These are phyloP conservation scores for Luzula sylvatica DNA, from an alignment of 176 grass and related monocot species.

Conservation along the genomic window DNA sequence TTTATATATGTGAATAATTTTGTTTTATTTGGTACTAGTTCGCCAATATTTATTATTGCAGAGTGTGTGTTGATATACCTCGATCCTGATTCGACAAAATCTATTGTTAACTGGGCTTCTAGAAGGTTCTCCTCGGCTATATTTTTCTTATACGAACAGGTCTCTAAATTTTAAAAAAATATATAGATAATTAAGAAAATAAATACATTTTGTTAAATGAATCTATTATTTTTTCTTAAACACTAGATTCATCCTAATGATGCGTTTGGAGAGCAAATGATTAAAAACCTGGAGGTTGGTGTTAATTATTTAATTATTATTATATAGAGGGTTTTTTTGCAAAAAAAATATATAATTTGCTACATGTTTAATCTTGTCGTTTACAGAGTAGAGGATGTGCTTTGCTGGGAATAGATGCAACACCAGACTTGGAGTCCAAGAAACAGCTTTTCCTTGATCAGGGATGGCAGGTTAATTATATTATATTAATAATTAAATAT, in stretches of 20 bases:
- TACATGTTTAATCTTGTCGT: too few species aligned
- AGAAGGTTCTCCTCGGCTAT: conserved; percentile 62
- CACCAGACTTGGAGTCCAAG: conserved; percentile 71
- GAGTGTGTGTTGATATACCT: conserved; percentile 98
- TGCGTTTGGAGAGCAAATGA: conserved; percentile 99
- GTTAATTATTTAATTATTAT: background rate
- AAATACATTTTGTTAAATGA: conserved; percentile 13
- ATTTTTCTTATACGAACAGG: conserved; percentile 97
- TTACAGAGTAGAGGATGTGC: conserved; percentile 91
- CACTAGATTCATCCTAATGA: conserved; percentile 87
- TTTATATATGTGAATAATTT: background rate
- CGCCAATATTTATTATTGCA: conserved; percentile 99
- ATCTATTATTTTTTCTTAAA: conserved; percentile 16
- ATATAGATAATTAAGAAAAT: background rate
- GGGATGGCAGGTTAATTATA: conserved; percentile 64
- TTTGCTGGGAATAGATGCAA: conserved; percentile 85
- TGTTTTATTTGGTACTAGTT: conserved; percentile 47
- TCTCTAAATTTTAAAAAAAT: conserved; percentile 3
- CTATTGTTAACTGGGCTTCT: conserved; percentile 80
- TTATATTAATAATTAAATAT: conserved; percentile 4
- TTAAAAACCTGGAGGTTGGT: conserved; percentile 84
- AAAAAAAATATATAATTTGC: too few species aligned
- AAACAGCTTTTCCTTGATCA: conserved; percentile 76
- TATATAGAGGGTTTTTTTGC: background rate
- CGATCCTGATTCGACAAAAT: conserved; percentile 53